phyloP scores from a whole-genome alignment of 768 basidiomycete genomes.

The Serpula lacrymans region DNA sequence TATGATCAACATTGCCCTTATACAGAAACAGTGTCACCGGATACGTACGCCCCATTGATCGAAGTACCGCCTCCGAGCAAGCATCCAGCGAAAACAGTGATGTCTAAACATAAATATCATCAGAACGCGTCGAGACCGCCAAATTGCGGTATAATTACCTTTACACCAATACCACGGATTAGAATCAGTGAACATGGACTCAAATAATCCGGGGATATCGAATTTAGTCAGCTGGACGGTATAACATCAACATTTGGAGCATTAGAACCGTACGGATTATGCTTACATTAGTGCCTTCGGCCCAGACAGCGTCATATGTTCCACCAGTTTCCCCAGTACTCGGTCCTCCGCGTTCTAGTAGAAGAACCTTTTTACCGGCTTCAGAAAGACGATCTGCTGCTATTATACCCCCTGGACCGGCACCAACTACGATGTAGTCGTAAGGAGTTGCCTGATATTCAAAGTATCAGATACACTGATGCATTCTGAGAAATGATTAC shows the following conservation, averaged over 20 bases:
- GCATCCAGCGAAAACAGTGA: constrained; percentile 63
- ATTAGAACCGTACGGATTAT: too few relatives aligned
- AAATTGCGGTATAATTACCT: constrained; percentile 26
- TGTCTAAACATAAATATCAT: constrained; percentile 34
- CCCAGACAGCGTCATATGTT: constrained; percentile 50
- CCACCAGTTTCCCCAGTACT: constrained; percentile 59
- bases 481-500: not conserved
- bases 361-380: constrained; percentile 59
- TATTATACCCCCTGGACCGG: constrained; percentile 57
- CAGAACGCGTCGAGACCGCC: not conserved
- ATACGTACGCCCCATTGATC: constrained; percentile 57
- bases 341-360: constrained; percentile 64
- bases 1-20: too few relatives aligned
- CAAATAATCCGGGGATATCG: constrained; percentile 60
- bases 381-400: constrained; percentile 57
- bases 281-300: constrained; percentile 40
- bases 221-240: constrained; percentile 64
- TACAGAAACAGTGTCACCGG: not conserved
- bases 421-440: constrained; percentile 44
- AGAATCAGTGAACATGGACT: constrained; percentile 59
- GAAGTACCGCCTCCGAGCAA: constrained; percentile 61
- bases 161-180: constrained; percentile 66
- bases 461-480: too few relatives aligned
- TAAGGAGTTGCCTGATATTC: constrained; percentile 18
- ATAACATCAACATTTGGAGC: too few relatives aligned